Conservation (phyloP, 2,329 filamentous ascomycete genomes). For the Trichoderma sp. region DNA sequence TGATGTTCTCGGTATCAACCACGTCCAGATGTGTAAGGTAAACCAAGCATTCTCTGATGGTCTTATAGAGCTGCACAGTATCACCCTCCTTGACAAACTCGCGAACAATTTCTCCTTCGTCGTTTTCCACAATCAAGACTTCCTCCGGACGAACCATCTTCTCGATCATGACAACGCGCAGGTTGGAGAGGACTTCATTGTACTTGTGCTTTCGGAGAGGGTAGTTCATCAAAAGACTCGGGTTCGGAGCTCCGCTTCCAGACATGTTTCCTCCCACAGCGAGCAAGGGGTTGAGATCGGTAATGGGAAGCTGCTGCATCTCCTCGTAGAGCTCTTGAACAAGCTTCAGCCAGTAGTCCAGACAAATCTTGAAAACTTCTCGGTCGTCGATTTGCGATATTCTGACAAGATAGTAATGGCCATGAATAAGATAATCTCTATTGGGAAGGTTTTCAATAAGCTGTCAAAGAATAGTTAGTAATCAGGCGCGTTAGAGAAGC, state of each 20-base stretch:
- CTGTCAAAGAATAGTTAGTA: constrained; percentile 43
- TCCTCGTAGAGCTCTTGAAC: constrained; percentile 98
- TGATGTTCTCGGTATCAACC: constrained; percentile 95
- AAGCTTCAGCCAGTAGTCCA: constrained; percentile 99
- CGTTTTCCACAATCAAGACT: constrained; percentile 98
- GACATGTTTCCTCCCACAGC: constrained; percentile 73
- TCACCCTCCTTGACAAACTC: constrained; percentile 99
- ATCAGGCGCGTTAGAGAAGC: not conserved
- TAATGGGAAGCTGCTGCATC: constrained; percentile 94
- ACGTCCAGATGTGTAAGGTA: constrained; percentile 98
- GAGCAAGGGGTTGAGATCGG: constrained; percentile 87
- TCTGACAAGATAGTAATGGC: constrained; percentile 95
- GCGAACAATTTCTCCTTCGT: constrained; percentile 97
- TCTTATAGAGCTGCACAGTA: constrained; percentile 99
- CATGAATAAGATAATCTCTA: constrained; percentile 89
- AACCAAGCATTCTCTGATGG: constrained; percentile 92
- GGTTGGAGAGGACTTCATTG: constrained; percentile 86
- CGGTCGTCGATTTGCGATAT: constrained; percentile 99
- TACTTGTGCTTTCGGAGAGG: constrained; percentile 98
- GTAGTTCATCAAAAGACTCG: constrained; percentile 81
- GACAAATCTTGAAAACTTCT: constrained; percentile 98
- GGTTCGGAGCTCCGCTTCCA: constrained; percentile 82
- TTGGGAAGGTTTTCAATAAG: constrained; percentile 96
- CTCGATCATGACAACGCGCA: constrained; percentile 98
- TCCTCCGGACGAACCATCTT: constrained; percentile 99